These are phyloP conservation scores for Podospora anserina DNA, from an alignment of 495 filamentous ascomycete species.

Conservation along the genomic window DNA sequence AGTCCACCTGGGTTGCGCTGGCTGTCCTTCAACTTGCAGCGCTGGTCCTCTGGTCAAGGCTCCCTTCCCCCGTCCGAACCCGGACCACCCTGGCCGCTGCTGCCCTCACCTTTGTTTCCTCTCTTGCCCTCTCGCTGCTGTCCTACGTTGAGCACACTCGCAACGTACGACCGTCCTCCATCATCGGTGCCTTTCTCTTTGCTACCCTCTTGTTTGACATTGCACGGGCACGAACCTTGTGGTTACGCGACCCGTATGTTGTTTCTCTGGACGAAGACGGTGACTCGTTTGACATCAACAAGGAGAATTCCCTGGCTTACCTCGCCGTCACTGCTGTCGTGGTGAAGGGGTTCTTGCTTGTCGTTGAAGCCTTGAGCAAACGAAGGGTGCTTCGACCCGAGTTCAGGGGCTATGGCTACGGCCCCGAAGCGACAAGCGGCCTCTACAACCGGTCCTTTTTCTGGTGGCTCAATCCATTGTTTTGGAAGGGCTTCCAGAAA, in stretches of 20 bases:
- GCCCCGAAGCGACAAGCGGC: constrained; percentile 37
- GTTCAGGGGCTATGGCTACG: constrained; percentile 33
- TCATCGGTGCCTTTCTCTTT: constrained; percentile 57
- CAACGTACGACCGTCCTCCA: constrained; percentile 47
- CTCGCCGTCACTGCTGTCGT: constrained; percentile 24
- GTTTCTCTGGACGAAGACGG: not conserved
- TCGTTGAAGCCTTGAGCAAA: constrained; percentile 55
- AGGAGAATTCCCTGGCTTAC: constrained; percentile 16
- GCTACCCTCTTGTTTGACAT: constrained; percentile 55
- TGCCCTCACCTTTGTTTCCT: constrained; percentile 39
- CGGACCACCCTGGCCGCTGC: constrained; percentile 49
- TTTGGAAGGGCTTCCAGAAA: constrained; percentile 29
- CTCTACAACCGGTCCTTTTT: constrained; percentile 37
- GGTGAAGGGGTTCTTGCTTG: constrained; percentile 37
- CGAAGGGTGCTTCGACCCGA: constrained; percentile 42
- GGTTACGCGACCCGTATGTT: constrained; percentile 30
- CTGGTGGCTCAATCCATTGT: constrained; percentile 43
- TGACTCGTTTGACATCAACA: not conserved
- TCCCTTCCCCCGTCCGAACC: constrained; percentile 36
- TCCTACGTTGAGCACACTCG: constrained; percentile 43
- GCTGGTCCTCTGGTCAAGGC: constrained; percentile 47
- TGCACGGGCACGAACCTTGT: constrained; percentile 42
- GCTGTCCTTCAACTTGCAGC: constrained; percentile 46
- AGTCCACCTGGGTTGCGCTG: constrained; percentile 47
- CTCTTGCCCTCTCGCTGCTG: constrained; percentile 33